Conservation (phyloP, 208 protist species). For the Trypanosoma platydactyli region DNA sequence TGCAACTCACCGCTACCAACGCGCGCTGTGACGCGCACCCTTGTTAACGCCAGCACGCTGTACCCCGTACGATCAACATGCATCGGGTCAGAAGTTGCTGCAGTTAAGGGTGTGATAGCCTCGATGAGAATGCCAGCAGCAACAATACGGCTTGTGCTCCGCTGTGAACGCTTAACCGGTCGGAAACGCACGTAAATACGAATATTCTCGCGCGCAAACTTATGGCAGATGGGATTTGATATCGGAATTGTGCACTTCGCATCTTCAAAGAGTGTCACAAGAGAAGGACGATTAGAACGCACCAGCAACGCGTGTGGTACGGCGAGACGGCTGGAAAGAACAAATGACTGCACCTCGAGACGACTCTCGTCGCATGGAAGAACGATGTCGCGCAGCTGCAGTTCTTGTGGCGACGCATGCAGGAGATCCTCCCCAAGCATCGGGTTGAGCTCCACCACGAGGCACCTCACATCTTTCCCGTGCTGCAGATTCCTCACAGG, state of each 20-base stretch:
- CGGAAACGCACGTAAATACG: slow-evolving; percentile 71
- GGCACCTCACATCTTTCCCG: slow-evolving; percentile 59
- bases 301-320: slow-evolving; percentile 68
- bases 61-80: slow-evolving; percentile 10
- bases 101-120: slow-evolving; percentile 34
- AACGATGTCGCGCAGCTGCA: slow-evolving; percentile 67
- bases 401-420: slow-evolving; percentile 55
- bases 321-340: slow-evolving; percentile 61
- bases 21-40: slow-evolving; percentile 43
- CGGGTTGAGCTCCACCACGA: slow-evolving; percentile 78
- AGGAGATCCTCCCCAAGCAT: slow-evolving; percentile 63
- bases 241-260: slow-evolving; percentile 64
- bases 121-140: slow-evolving; percentile 75
- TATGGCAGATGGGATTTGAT: slow-evolving; percentile 48
- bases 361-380: slow-evolving; percentile 56
- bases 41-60: slow-evolving; percentile 45
- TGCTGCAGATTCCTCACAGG: slow-evolving; percentile 81
- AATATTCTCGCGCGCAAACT: slow-evolving; percentile 62
- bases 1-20: slow-evolving; percentile 60
- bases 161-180: slow-evolving; percentile 50
- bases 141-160: slow-evolving; percentile 44
- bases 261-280: slow-evolving; percentile 78
- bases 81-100: background rate
- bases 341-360: slow-evolving; percentile 63
- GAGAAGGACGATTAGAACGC: slow-evolving; percentile 72